Evolutionary conservation across 23 red algal genomes (phyloP).

Genomic region (Pyropia yezoensis): DNA sequence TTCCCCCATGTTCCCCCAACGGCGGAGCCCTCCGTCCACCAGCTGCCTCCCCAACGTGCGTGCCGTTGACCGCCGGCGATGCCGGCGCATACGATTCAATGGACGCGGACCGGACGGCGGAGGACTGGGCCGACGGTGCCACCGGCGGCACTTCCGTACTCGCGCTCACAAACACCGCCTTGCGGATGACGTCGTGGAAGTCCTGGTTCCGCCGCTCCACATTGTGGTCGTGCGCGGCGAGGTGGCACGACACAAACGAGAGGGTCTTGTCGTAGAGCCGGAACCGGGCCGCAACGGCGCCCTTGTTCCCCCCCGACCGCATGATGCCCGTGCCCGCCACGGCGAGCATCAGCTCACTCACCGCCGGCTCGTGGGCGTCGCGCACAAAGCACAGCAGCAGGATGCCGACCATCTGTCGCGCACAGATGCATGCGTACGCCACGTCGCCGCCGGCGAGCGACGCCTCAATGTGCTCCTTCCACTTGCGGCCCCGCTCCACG

Average conservation of each 20-base stretch:
- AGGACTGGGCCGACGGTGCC: not conserved
- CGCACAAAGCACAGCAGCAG: slow-evolving; percentile 77
- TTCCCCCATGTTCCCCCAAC: too few relatives aligned
- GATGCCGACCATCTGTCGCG: slow-evolving; percentile 89
- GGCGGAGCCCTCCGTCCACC: too few relatives aligned
- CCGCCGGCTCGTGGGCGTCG: slow-evolving; percentile 51
- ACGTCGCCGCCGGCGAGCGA: slow-evolving; percentile 8
- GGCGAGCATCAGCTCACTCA: slow-evolving; percentile 53
- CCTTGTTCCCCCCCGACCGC: slow-evolving; percentile 89
- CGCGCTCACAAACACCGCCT: slow-evolving; percentile 52
- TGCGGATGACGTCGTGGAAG: slow-evolving; percentile 72
- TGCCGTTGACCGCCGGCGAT: too few relatives aligned
- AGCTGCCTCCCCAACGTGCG: too few relatives aligned
- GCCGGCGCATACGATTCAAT: too few relatives aligned
- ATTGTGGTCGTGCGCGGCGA: slow-evolving; percentile 81
- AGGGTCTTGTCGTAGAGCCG: slow-evolving; percentile 73
- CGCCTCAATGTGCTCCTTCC: slow-evolving; percentile 32
- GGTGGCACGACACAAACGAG: slow-evolving; percentile 77
- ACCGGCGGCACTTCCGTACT: not conserved
- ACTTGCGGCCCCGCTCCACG: slow-evolving; percentile 41
- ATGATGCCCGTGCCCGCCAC: slow-evolving; percentile 80
- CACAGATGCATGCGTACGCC: slow-evolving; percentile 40
- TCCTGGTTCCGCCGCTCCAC: slow-evolving; percentile 81
- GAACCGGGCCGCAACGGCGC: slow-evolving; percentile 77
- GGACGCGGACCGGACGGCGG: not conserved